Percentiles rank a stretch among this genome's conserved stretches.
phyloP scores from a whole-genome alignment of 805 yeast species.

The Huiozyma sinensis region DNA sequence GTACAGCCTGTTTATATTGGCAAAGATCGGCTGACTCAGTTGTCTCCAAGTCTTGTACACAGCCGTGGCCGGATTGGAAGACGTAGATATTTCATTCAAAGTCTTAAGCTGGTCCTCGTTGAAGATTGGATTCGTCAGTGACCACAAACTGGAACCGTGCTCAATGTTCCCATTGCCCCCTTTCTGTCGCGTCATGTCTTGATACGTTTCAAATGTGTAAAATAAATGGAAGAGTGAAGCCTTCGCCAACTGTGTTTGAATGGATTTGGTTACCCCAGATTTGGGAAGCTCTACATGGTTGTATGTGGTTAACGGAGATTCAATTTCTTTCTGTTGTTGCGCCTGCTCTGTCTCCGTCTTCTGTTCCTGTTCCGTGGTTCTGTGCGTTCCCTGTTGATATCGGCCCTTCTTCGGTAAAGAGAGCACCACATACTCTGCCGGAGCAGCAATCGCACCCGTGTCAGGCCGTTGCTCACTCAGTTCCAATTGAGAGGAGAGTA shows the following conservation, averaged over 20 bases:
- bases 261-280: too few species aligned
- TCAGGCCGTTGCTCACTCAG: neutral
- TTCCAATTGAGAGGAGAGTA: neutral
- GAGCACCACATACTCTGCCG: too few species aligned
- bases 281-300: too few species aligned
- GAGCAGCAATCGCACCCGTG: too few species aligned
- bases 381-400: too few species aligned
- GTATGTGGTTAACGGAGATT: too few species aligned
- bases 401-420: too few species aligned
- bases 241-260: slow-evolving; percentile 7
- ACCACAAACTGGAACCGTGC: slow-evolving; percentile 2
- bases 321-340: neutral
- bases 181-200: slow-evolving; percentile 7
- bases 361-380: too few species aligned
- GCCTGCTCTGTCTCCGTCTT: too few species aligned
- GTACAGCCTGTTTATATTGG: slow-evolving; percentile 11
- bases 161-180: slow-evolving; percentile 10
- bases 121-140: neutral
- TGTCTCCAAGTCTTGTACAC: slow-evolving; percentile 18
- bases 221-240: slow-evolving; percentile 22
- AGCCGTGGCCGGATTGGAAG: neutral
- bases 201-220: slow-evolving; percentile 19
- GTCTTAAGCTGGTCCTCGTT: too few species aligned
- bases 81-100: too few species aligned
- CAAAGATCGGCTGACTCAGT: slow-evolving; percentile 8